These are phyloP conservation scores for Rutidosis leptorrhynchoides DNA, from an alignment of 129 eudicot species.

Conservation along the genomic window DNA sequence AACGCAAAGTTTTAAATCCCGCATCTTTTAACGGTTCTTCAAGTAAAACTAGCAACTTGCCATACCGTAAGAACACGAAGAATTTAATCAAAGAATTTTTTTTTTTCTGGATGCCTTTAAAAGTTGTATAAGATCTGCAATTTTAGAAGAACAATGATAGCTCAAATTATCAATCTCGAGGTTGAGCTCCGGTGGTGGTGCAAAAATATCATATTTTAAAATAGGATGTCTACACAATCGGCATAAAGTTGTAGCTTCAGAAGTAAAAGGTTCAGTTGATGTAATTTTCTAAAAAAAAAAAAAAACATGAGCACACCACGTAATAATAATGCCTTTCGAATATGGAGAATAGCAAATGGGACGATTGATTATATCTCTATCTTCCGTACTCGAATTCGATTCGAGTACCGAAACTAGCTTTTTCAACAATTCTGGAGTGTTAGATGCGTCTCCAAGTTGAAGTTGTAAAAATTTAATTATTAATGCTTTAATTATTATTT, in stretches of 20 bases:
- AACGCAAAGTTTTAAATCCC: conserved; percentile 65
- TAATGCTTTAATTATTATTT: too few species aligned
- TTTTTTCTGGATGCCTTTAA: conserved; percentile 41
- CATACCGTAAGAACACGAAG: conserved; percentile 74
- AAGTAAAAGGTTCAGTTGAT: conserved; percentile 56
- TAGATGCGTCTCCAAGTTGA: too few species aligned
- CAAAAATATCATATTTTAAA: conserved; percentile 60
- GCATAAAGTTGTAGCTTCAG: too few species aligned
- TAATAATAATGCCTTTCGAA: conserved; percentile 66
- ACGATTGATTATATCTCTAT: conserved; percentile 78
- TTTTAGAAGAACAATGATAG: conserved; percentile 56
- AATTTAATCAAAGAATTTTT: conserved; percentile 47
- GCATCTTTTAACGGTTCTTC: conserved; percentile 70
- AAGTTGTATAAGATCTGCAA: conserved; percentile 50
- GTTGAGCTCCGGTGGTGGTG: conserved; percentile 55
- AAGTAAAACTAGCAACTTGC: conserved; percentile 60
- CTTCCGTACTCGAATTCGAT: too few species aligned
- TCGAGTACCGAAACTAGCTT: conserved; percentile 55
- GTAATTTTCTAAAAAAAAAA: conserved; percentile 70
- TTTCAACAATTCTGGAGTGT: conserved; percentile 62
- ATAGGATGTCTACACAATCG: conserved; percentile 71
- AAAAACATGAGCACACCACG: conserved; percentile 76
- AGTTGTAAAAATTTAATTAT: too few species aligned
- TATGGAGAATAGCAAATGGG: conserved; percentile 82
- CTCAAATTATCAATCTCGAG: too few species aligned